Conservation (phyloP, 1,284 basidiomycete species). For the Puccinia hordei region DNA sequence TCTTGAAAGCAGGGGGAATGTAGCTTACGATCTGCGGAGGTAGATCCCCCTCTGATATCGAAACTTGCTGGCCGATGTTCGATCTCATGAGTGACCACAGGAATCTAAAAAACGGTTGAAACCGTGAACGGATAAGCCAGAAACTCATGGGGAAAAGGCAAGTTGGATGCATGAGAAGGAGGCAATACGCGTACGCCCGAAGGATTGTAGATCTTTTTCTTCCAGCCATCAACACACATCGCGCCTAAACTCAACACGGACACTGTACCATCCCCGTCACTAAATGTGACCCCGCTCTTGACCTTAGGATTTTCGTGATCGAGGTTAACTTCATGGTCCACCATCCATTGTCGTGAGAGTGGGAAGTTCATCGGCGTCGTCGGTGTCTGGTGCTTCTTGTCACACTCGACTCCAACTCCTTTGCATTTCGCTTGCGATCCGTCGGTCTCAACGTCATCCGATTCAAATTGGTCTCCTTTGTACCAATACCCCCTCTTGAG, state of each 20-base stretch:
- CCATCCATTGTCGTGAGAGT: slow-evolving; percentile 70
- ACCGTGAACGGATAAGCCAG: too few species aligned
- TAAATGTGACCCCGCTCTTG: slow-evolving; percentile 79
- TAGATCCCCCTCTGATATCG: slow-evolving; percentile 82
- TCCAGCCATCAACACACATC: slow-evolving; percentile 97
- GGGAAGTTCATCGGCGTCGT: slow-evolving; percentile 67
- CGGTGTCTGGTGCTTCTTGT: slow-evolving; percentile 58
- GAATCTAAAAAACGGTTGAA: slow-evolving; percentile 54
- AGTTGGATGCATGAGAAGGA: neutral
- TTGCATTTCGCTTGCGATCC: slow-evolving; percentile 43
- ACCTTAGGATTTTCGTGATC: slow-evolving; percentile 65
- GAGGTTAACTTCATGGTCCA: slow-evolving; percentile 77
- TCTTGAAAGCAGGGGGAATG: too few species aligned
- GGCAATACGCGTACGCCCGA: slow-evolving; percentile 67
- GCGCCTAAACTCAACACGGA: slow-evolving; percentile 82
- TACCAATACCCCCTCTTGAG: slow-evolving; percentile 51
- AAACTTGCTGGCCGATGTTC: slow-evolving; percentile 77
- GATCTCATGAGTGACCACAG: slow-evolving; percentile 84
- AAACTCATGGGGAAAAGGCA: neutral
- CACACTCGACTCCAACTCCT: slow-evolving; percentile 52
- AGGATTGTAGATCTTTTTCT: slow-evolving; percentile 86
- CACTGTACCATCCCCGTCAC: slow-evolving; percentile 95
- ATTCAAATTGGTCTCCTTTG: slow-evolving; percentile 51
- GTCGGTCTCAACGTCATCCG: slow-evolving; percentile 58
- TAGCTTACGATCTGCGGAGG: slow-evolving; percentile 65